Conservation (phyloP, 2,329 filamentous ascomycete genomes). For the Colletotrichum sublineola region DNA sequence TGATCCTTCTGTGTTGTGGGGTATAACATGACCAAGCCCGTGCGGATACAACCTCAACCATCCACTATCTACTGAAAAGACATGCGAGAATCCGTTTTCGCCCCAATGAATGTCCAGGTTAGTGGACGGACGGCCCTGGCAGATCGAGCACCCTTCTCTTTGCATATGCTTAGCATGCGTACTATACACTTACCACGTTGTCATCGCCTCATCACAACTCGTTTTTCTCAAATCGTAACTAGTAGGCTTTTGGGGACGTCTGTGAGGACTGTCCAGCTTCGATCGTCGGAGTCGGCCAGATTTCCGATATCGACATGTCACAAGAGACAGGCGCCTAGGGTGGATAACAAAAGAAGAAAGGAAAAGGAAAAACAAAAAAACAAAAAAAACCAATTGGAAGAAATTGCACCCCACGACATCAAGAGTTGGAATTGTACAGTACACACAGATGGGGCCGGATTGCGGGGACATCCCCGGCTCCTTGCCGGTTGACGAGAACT, state of each 20-base stretch:
- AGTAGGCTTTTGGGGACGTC: not conserved
- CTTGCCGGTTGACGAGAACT: slow-evolving; percentile 12
- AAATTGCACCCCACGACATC: slow-evolving; percentile 12
- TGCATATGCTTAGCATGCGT: not conserved
- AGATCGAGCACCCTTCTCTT: not conserved
- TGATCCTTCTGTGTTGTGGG: slow-evolving; percentile 8
- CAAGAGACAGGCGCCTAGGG: not conserved
- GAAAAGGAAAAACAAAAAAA: not conserved
- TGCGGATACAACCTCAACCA: slow-evolving; percentile 35
- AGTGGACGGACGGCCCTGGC: not conserved
- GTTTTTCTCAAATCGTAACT: not conserved
- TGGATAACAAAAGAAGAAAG: not conserved
- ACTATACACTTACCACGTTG: slow-evolving; percentile 4
- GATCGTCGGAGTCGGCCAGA: not conserved
- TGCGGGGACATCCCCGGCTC: slow-evolving; percentile 10
- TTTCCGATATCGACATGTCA: not conserved
- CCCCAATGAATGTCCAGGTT: not conserved
- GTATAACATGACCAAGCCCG: slow-evolving; percentile 12
- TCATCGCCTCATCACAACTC: not conserved
- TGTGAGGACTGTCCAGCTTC: not conserved
- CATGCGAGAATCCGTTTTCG: slow-evolving; percentile 3
- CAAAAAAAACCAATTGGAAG: no score
- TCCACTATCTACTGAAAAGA: not conserved
- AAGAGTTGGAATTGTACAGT: not conserved
- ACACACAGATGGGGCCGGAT: not conserved